A percentile compares a stretch with the other conserved stretches of the same genome.
These are phyloP conservation scores for Cryoendolithus antarcticus DNA, from an alignment of 2,329 filamentous ascomycete genomes.

Conservation along the genomic window DNA sequence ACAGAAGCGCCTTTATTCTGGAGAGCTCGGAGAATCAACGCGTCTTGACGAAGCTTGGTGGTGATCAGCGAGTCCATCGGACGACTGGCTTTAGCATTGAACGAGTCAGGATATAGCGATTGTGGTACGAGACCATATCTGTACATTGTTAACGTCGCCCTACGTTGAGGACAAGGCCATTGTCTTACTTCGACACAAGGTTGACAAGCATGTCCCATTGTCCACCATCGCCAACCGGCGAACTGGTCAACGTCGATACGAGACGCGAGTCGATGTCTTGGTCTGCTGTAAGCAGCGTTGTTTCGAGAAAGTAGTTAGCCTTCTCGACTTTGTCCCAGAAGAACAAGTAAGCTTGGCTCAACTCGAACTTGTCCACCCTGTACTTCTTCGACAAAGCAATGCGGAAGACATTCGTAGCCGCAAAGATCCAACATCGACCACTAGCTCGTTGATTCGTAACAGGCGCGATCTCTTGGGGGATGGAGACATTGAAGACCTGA, in stretches of 20 bases:
- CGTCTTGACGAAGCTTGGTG: slow-evolving; percentile 76
- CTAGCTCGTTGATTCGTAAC: slow-evolving; percentile 75
- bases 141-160: neutral
- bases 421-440: slow-evolving; percentile 85
- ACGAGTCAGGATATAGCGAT: slow-evolving; percentile 67
- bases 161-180: too few species aligned
- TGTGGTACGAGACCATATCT: slow-evolving; percentile 82
- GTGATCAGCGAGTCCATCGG: slow-evolving; percentile 64
- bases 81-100: slow-evolving; percentile 59
- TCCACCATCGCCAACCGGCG: slow-evolving; percentile 67
- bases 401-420: slow-evolving; percentile 80
- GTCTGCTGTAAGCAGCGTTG: slow-evolving; percentile 60
- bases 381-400: slow-evolving; percentile 80
- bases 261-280: slow-evolving; percentile 62
- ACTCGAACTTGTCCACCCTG: slow-evolving; percentile 63
- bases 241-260: slow-evolving; percentile 54
- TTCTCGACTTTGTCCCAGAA: slow-evolving; percentile 95
- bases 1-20: slow-evolving; percentile 27
- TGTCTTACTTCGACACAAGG: slow-evolving; percentile 67
- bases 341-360: slow-evolving; percentile 81
- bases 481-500: slow-evolving; percentile 72
- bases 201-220: slow-evolving; percentile 90
- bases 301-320: slow-evolving; percentile 78
- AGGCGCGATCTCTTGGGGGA: slow-evolving; percentile 68
- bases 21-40: slow-evolving; percentile 55